Base-by-base conservation (phyloP, 2,329 filamentous ascomycete genomes). In the Talaromyces marneffei region DNA sequence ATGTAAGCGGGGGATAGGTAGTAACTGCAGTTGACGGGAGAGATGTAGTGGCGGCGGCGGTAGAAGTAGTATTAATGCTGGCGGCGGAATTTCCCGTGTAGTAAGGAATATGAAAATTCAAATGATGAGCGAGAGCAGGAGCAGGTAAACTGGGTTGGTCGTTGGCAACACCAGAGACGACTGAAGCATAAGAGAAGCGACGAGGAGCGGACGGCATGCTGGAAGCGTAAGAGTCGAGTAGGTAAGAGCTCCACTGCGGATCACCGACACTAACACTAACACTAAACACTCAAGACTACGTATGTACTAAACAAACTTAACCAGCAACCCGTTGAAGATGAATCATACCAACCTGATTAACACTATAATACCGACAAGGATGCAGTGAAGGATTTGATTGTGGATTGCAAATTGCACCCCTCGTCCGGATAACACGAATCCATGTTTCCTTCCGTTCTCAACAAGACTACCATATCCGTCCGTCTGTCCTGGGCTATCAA, bases 111-210 rank as follows among this genome's bases (percentile, higher is more conserved):
- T 52, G 29, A 33, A 23, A 6, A 33, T 31, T 16, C 31, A 46
- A 35, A 31, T 31, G 27, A 39, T 12, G 18, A 5, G 27, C 4
- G 25, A 40, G 14, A 42, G 46, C 2, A 31, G 31, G 16, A 12
- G 20, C 25, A 14, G 46, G 65, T n/a, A 25, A 76, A 44, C 20
- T 78, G 73, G 23, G 58, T 25, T 25, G 46, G 40, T 56, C 18
- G 61, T 52, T 50, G 57, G 57, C 57, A 42, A 63, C 71, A 46
- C 35, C 60, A 33, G 60, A 59, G 61, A 83, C 79, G 62, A 86
- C 83, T 27, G 84, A 85, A 67, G 85, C 84, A 75, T 86, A 86
- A 57, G 85, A 87, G 44, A 82, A 82, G 66, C 83, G 78, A 70
- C 83, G 80, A 72, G 66, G 75, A 69, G 66, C 70, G 72, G 58